These are phyloP conservation scores for Gossypium davidsonii DNA, from an alignment of 441 rosid genomes.

Conservation along the genomic window DNA sequence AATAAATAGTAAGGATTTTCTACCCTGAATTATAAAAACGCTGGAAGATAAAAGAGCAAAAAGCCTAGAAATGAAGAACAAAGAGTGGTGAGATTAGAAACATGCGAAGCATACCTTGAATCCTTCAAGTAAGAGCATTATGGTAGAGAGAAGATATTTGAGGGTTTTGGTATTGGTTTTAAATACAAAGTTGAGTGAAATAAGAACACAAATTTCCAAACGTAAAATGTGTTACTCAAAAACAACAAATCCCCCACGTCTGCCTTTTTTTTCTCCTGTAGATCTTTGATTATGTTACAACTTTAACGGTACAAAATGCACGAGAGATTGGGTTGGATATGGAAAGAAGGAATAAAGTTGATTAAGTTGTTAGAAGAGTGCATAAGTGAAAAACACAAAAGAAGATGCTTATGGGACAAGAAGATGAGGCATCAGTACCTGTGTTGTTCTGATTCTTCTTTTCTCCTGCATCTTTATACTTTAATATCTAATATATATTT, in stretches of 20 bases:
- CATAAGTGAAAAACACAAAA: neutral
- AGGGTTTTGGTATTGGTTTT: neutral
- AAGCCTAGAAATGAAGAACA: neutral
- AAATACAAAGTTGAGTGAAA: neutral
- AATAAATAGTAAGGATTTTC: neutral
- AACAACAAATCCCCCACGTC: slow-evolving; percentile 22
- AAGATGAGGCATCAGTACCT: slow-evolving; percentile 14
- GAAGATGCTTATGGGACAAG: slow-evolving; percentile 11
- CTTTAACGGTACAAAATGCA: slow-evolving; percentile 21
- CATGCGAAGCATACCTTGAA: slow-evolving; percentile 7
- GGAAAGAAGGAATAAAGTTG: slow-evolving; percentile 7
- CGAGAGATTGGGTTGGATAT: neutral
- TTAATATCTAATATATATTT: neutral
- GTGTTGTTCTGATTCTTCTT: neutral
- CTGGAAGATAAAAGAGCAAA: neutral
- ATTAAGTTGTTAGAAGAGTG: slow-evolving; percentile 15
- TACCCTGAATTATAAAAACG: neutral
- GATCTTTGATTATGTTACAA: slow-evolving; percentile 7
- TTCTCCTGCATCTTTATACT: neutral
- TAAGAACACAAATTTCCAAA: neutral
- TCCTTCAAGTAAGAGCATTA: neutral
- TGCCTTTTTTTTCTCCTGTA: slow-evolving; percentile 16
- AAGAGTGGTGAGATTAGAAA: neutral
- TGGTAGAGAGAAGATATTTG: neutral
- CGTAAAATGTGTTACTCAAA: neutral